phyloP scores from a whole-genome alignment of 768 basidiomycete species.

The Rhodotorula kratochvilovae region DNA sequence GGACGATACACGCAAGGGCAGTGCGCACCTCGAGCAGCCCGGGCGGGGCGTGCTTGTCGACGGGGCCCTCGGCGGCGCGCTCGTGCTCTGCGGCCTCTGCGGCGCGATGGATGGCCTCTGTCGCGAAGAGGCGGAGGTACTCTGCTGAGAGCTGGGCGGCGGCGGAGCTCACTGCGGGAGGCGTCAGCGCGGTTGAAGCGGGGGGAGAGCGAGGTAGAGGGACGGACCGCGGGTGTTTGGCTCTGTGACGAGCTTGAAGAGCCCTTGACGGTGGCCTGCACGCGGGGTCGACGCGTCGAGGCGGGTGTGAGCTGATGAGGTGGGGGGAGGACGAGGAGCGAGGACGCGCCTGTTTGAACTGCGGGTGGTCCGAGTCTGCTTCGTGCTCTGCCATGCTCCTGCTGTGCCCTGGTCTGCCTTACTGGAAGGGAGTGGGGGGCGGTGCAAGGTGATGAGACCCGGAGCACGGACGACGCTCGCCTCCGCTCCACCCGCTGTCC shows the following conservation, averaged over 20 bases:
- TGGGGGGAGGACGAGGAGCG: background rate
- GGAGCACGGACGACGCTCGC: background rate
- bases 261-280: constrained; percentile 32
- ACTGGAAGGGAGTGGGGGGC: no score
- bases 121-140: constrained; percentile 33
- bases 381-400: no score
- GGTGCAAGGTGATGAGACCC: background rate
- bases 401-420: no score
- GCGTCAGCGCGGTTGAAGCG: background rate
- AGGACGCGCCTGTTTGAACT: constrained; percentile 22
- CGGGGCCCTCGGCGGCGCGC: background rate
- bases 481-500: background rate
- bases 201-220: background rate
- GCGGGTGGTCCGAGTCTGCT: background rate
- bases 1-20: background rate
- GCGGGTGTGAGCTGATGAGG: background rate
- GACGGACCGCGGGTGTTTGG: constrained; percentile 14
- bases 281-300: background rate
- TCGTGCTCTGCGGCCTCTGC: constrained; percentile 22
- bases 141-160: constrained; percentile 32
- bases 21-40: constrained; percentile 20
- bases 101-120: constrained; percentile 32
- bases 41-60: background rate
- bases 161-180: constrained; percentile 17
- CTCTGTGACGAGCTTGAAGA: constrained; percentile 17